These are phyloP conservation scores for Sclerospora graminicola DNA, from an alignment of 352 stramenopile genomes.

Conservation along the genomic window DNA sequence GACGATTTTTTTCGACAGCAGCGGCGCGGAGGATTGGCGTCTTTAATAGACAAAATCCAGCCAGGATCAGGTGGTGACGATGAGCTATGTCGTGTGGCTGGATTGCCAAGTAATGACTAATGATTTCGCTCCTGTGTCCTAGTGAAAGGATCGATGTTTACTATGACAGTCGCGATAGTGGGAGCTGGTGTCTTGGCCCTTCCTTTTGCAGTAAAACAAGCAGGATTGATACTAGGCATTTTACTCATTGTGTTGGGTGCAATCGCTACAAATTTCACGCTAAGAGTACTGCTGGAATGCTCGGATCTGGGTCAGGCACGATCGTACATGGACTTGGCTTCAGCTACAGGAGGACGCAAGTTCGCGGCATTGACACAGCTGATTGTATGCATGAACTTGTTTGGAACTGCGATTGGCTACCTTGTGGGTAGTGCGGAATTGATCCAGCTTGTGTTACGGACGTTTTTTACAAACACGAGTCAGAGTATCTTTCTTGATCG, in stretches of 20 bases:
- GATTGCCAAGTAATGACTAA: background rate
- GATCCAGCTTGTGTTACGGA: conserved; percentile 48
- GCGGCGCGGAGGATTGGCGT: conserved; percentile 37
- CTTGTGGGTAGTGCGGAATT: conserved; percentile 74
- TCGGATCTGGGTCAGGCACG: conserved; percentile 56
- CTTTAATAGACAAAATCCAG: conserved; percentile 76
- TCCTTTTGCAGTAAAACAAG: conserved; percentile 70
- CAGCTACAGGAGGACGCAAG: conserved; percentile 44
- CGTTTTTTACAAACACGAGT: conserved; percentile 33
- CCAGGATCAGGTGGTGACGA: conserved; percentile 55
- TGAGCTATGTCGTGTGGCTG: background rate
- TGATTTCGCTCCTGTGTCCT: background rate
- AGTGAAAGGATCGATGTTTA: conserved; percentile 88
- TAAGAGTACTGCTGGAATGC: conserved; percentile 70
- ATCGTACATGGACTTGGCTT: conserved; percentile 81
- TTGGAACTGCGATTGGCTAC: conserved; percentile 78
- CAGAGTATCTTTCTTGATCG: conserved; percentile 50
- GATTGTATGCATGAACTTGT: conserved; percentile 81
- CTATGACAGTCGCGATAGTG: conserved; percentile 83
- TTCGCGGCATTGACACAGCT: conserved; percentile 67
- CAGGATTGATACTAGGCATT: conserved; percentile 62
- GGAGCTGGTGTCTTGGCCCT: conserved; percentile 73
- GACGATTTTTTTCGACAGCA: conserved; percentile 37
- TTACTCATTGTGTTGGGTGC: conserved; percentile 55
- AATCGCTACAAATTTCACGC: conserved; percentile 71